Evolutionary conservation across 768 basidiomycete species (phyloP).

Genomic region (Termitomyces bulborhizus): DNA sequence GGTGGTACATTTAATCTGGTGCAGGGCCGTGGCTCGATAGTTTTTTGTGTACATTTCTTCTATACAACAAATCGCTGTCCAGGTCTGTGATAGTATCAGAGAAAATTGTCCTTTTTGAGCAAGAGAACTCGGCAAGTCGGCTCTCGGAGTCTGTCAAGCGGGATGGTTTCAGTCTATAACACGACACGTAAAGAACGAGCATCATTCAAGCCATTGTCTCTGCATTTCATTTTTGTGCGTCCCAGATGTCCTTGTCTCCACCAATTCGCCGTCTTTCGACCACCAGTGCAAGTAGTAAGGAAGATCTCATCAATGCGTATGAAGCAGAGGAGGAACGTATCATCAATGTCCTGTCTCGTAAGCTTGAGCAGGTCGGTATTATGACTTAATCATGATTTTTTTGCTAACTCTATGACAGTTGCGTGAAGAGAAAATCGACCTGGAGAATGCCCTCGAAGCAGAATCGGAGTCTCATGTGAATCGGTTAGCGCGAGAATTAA

Average conservation of each 20-base stretch:
- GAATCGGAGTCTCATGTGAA: constrained; percentile 87
- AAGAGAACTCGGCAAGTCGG: not conserved
- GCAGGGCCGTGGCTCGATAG: not conserved
- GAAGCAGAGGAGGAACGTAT: constrained; percentile 90
- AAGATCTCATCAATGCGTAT: constrained; percentile 81
- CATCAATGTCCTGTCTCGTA: constrained; percentile 75
- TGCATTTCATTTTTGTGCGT: not conserved
- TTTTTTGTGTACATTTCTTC: not conserved
- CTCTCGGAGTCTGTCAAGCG: constrained; percentile 9
- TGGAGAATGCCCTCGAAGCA: constrained; percentile 79
- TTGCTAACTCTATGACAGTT: constrained; percentile 37
- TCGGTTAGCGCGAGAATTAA: constrained; percentile 62
- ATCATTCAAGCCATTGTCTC: constrained; percentile 5
- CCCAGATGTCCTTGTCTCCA: constrained; percentile 40
- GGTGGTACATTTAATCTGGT: not conserved
- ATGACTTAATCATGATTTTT: not conserved
- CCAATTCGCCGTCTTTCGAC: constrained; percentile 55
- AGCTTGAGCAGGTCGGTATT: constrained; percentile 68
- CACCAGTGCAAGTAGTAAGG: constrained; percentile 49
- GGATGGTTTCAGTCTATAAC: constrained; percentile 7
- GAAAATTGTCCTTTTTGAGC: not conserved
- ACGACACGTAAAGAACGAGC: constrained; percentile 19
- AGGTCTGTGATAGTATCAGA: not conserved
- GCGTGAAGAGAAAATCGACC: constrained; percentile 76
- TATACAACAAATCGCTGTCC: not conserved